Evolutionary conservation across 1,284 basidiomycete genomes (phyloP), one percentile per base, ranked within the genome.

Genomic region (Quambalaria eucalypti): DNA sequence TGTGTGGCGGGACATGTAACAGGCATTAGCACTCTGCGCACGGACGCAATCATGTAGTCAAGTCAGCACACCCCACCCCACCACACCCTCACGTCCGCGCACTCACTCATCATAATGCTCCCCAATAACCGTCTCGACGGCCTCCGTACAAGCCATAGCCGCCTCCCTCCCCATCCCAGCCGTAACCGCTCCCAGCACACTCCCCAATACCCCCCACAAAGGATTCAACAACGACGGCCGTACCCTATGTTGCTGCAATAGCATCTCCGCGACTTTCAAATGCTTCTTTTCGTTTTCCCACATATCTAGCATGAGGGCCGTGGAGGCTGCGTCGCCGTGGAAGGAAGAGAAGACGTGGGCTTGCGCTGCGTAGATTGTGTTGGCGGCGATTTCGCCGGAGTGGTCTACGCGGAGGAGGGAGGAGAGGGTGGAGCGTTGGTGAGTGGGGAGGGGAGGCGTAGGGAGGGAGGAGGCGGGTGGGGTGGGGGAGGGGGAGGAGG

Each of bases 121-220:
- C 28, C 92, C 92, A 54, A 97, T 97, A 49, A 91, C 90, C 0
- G 90, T 96, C 77, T 97, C 92, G 4, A 97, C 91, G 0, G 92
- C 92, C 76, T 97, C 92, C 0, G 92, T 97, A 68, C 91, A 96
- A 2, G 92, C 92, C 92, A 97, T 97, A 1, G 92, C 91, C 6
- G 90, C 90, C 64, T 96, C 85, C 68, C 85, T 87, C 16, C 92
- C 88, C 82, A 96, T 81, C 19, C 93, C 76, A 0, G 90, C 92
- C 0, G 92, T 95, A 0, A 80, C 81, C 1, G 85, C 85, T 4
- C 92, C 92, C 4, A 97, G 78, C 1, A 86, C 85, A 71, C 87
- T 90, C 1, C 91, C 91, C 49, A 86, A 87, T 1, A 83, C 81
- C 66, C 89, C 87, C 70, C 92, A 93, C 1, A 90, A 79, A 16